Evolutionary conservation across 2,329 filamentous ascomycete species (phyloP).

Genomic region (Colletotrichum endophyticum): DNA sequence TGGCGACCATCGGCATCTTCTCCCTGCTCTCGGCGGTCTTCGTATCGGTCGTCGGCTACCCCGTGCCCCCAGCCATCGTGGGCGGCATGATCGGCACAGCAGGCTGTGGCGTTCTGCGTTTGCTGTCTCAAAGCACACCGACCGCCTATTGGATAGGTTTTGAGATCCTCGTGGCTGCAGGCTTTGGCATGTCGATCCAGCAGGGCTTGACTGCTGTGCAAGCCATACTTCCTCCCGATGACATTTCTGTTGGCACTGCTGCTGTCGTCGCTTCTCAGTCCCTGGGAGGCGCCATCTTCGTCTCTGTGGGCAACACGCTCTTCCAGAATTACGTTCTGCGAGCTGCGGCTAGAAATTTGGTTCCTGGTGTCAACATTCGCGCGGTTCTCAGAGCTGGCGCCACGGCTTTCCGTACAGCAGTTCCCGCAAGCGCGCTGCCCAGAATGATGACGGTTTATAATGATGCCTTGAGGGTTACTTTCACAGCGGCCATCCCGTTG

Average conservation of each 20-base stretch:
- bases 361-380: slow-evolving; percentile 7
- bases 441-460: slow-evolving; percentile 64
- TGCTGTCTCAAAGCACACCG: slow-evolving; percentile 33
- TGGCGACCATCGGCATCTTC: slow-evolving; percentile 31
- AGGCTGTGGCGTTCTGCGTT: slow-evolving; percentile 39
- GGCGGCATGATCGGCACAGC: slow-evolving; percentile 37
- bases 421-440: slow-evolving; percentile 49
- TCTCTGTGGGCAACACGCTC: slow-evolving; percentile 47
- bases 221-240: slow-evolving; percentile 27
- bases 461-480: slow-evolving; percentile 61
- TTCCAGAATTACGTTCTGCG: slow-evolving; percentile 36
- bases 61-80: slow-evolving; percentile 29
- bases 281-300: slow-evolving; percentile 49
- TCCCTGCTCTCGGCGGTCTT: slow-evolving; percentile 38
- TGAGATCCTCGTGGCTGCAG: slow-evolving; percentile 48
- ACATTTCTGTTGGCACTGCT: slow-evolving; percentile 29
- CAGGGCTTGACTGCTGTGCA: slow-evolving; percentile 50
- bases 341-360: slow-evolving; percentile 26
- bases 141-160: slow-evolving; percentile 48
- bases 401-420: slow-evolving; percentile 54
- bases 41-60: slow-evolving; percentile 46
- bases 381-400: slow-evolving; percentile 42
- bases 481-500: slow-evolving; percentile 35
- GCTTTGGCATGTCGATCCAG: slow-evolving; percentile 42
- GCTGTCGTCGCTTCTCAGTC: slow-evolving; percentile 35